Evolutionary conservation across 306 rosid species (phyloP).

Genomic region (Biancaea sappan): DNA sequence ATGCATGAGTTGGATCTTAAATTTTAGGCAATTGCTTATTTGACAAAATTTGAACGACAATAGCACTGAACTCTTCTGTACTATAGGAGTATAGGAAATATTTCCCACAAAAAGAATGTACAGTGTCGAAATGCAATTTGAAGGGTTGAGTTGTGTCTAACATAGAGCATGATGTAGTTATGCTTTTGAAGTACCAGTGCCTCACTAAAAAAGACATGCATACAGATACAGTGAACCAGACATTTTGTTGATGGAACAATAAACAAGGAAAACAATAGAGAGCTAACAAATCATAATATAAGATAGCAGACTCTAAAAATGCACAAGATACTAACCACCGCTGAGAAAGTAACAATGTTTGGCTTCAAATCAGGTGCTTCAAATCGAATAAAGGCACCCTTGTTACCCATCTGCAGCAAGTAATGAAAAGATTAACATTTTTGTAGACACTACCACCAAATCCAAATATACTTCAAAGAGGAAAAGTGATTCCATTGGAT

Average conservation of each 20-base stretch:
- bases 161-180: too few species aligned
- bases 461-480: not conserved
- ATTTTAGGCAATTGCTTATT: too few species aligned
- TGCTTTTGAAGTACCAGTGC: not conserved
- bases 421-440: conserved; percentile 22
- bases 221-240: not conserved
- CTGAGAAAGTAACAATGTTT: conserved; percentile 80
- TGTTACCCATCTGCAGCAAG: conserved; percentile 93
- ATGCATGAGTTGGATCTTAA: too few species aligned
- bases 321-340: conserved; percentile 73
- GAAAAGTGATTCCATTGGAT: conserved; percentile 14
- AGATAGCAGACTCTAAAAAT: not conserved
- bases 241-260: not conserved
- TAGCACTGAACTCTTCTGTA: too few species aligned
- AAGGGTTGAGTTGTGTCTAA: too few species aligned
- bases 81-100: too few species aligned
- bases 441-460: not conserved
- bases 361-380: conserved; percentile 92
- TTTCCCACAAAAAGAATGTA: too few species aligned
- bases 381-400: conserved; percentile 97
- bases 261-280: not conserved
- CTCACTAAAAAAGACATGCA: not conserved
- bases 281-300: not conserved
- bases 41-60: too few species aligned
- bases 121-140: too few species aligned